Evolutionary conservation across 495 filamentous ascomycete species (phyloP), one percentile per base, ranked within the genome.

Genomic region (Paragyromitra xinjiangensis): DNA sequence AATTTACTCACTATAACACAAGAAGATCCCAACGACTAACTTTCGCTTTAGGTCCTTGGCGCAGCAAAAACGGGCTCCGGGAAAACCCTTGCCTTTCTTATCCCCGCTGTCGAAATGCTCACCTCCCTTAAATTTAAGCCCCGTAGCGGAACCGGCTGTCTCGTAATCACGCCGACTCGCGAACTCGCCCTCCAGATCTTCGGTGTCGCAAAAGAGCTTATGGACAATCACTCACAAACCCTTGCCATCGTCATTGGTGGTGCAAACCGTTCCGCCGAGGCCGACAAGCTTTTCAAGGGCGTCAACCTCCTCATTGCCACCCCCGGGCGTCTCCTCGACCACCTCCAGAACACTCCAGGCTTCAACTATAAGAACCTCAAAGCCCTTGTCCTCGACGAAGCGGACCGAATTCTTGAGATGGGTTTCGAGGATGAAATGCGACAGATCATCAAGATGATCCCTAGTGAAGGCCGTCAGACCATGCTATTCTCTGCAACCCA

Each of bases 351-450:
- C 82, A 98, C 94, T 0, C 90, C 90, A 69, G 92, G 92, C 14
- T 98, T 98, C 79, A 89, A 97, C 14, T 97, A 92, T 87, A 97
- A 97, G 85, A 98, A 98, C 83, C 83, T 98, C 65, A 92, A 91
- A 82, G 91, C 93, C 6, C 85, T 99, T 7, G 88, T 98, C 50
- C 95, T 97, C 74, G 93, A 97, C 81, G 94, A 97, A 83, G 94
- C 95, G 24, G 94, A 97, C 81, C 89, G 94, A 59, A 98, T 98
- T 73, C 86, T 99, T 40, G 95, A 99, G 85, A 92, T 97, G 71
- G 95, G 95, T 74, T 99, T 99, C 86, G 95, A 99, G 82, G 96
- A 98, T 80, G 95, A 99, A 84, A 97, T 97, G 93, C 89, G 93
- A 64, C 93, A 97, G 83, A 97, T 99, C 80, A 89, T 98, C 83